These are phyloP conservation scores for Populus tomentosa DNA, from an alignment of 441 rosid species.

Conservation along the genomic window DNA sequence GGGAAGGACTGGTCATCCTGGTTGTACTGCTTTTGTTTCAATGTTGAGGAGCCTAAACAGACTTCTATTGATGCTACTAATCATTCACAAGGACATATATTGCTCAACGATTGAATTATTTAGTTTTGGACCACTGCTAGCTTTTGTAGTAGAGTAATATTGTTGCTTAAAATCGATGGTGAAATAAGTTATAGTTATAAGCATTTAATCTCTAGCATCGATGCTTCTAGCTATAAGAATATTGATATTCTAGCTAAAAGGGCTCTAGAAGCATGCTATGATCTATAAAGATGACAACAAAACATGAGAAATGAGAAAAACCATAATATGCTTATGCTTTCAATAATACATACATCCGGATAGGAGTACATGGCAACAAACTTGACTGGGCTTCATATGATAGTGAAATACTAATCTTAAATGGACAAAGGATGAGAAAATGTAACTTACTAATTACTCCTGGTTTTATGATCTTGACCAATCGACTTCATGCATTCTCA, in stretches of 20 bases:
- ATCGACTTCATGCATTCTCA: conserved; percentile 23
- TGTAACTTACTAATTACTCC: conserved; percentile 23
- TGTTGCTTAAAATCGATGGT: too few relatives aligned
- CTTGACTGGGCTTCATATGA: conserved; percentile 12
- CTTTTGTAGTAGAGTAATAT: too few relatives aligned
- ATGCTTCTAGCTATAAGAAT: too few relatives aligned
- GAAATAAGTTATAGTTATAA: too few relatives aligned
- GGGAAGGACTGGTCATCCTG: too few relatives aligned
- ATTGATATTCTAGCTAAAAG: too few relatives aligned
- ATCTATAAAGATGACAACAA: not conserved
- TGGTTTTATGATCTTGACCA: conserved; percentile 2
- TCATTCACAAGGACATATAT: too few relatives aligned
- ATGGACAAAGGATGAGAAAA: not conserved
- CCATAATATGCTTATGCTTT: not conserved
- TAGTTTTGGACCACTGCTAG: too few relatives aligned
- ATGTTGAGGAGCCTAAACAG: not conserved
- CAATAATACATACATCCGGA: conserved; percentile 14
- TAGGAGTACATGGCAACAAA: conserved; percentile 17
- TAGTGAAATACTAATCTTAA: not conserved
- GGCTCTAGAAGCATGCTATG: too few relatives aligned
- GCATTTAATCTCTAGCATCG: too few relatives aligned
- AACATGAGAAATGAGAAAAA: not conserved
- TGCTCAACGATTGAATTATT: too few relatives aligned
- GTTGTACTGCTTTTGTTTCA: not conserved
- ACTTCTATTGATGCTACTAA: too few relatives aligned